Percentiles rank a stretch among this genome's conserved stretches.
Conservation (phyloP, 2,329 filamentous ascomycete species). For the Cyanodermella asteris region DNA sequence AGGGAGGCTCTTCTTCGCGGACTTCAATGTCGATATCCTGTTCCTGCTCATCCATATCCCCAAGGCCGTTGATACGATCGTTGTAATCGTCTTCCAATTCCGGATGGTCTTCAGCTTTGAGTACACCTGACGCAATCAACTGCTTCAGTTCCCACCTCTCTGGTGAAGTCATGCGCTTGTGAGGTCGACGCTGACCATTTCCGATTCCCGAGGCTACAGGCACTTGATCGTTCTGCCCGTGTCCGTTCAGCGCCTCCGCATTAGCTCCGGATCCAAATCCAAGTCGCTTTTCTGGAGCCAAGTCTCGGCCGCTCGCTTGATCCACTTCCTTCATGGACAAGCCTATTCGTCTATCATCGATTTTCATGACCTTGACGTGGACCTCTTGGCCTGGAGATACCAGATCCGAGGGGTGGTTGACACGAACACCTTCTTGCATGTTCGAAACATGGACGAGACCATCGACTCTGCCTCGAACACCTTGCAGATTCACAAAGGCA, state of each 20-base stretch:
- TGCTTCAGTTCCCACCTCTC: slow-evolving; percentile 97
- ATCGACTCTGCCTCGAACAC: slow-evolving; percentile 72
- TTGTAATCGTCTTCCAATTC: slow-evolving; percentile 90
- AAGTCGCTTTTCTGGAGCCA: slow-evolving; percentile 56
- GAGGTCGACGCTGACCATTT: slow-evolving; percentile 36
- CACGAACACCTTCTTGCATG: slow-evolving; percentile 60
- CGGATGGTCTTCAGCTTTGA: slow-evolving; percentile 81
- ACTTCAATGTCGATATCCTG: slow-evolving; percentile 97
- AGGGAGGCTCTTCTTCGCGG: slow-evolving; percentile 85
- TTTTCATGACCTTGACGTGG: slow-evolving; percentile 78
- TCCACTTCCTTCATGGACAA: slow-evolving; percentile 97
- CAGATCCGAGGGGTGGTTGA: slow-evolving; percentile 81
- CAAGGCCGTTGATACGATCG: slow-evolving; percentile 64
- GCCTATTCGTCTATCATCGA: slow-evolving; percentile 62
- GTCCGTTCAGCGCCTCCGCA: slow-evolving; percentile 53
- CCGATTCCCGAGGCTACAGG: slow-evolving; percentile 42
- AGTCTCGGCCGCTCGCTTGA: slow-evolving; percentile 64
- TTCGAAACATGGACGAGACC: slow-evolving; percentile 87
- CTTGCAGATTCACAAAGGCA: slow-evolving; percentile 77
- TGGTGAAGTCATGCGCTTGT: slow-evolving; percentile 88
- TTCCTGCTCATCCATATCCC: slow-evolving; percentile 74
- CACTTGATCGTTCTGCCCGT: slow-evolving; percentile 28
- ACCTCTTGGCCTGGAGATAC: slow-evolving; percentile 61
- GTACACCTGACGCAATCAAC: slow-evolving; percentile 82
- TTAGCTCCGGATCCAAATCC: slow-evolving; percentile 84